Percentiles rank a stretch among this genome's conserved stretches.
These are phyloP conservation scores for Ceratocystis lukuohia DNA, from an alignment of 2,329 filamentous ascomycete species.

Conservation along the genomic window DNA sequence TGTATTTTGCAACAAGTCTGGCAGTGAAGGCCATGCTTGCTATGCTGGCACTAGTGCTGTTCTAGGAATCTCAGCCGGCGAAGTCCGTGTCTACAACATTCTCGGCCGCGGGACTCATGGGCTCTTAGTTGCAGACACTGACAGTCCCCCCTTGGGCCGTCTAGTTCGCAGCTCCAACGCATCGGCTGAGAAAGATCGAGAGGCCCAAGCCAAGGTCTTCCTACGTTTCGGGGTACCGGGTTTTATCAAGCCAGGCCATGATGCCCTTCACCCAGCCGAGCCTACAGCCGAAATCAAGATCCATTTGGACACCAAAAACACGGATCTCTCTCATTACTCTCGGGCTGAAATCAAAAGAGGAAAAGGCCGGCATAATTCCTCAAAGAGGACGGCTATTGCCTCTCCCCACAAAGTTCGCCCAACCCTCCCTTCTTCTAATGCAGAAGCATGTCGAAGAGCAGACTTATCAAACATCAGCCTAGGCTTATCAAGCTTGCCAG, in stretches of 20 bases:
- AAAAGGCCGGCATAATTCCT: background rate
- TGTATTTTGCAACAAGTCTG: slow-evolving; percentile 57
- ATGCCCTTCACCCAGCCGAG: background rate
- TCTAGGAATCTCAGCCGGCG: slow-evolving; percentile 49
- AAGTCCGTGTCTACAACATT: slow-evolving; percentile 55
- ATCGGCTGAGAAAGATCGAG: background rate
- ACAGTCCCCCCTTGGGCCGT: slow-evolving; percentile 31
- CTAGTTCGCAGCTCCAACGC: slow-evolving; percentile 28
- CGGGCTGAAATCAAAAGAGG: background rate
- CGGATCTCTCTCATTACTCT: background rate
- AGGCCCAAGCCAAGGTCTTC: slow-evolving; percentile 4
- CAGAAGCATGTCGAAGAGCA: background rate
- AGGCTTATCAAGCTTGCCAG: slow-evolving; percentile 13
- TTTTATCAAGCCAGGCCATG: background rate
- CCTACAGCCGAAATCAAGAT: background rate
- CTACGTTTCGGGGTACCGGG: background rate
- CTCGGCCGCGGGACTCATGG: slow-evolving; percentile 55
- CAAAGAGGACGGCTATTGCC: background rate
- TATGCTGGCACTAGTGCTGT: slow-evolving; percentile 66
- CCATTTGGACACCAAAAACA: background rate
- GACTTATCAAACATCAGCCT: background rate
- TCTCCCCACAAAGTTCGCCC: background rate
- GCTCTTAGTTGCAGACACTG: slow-evolving; percentile 54
- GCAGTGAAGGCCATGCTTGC: slow-evolving; percentile 48
- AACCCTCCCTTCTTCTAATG: background rate